These are phyloP conservation scores for Fusarium buharicum DNA, from an alignment of 2,329 filamentous ascomycete species.

Conservation along the genomic window DNA sequence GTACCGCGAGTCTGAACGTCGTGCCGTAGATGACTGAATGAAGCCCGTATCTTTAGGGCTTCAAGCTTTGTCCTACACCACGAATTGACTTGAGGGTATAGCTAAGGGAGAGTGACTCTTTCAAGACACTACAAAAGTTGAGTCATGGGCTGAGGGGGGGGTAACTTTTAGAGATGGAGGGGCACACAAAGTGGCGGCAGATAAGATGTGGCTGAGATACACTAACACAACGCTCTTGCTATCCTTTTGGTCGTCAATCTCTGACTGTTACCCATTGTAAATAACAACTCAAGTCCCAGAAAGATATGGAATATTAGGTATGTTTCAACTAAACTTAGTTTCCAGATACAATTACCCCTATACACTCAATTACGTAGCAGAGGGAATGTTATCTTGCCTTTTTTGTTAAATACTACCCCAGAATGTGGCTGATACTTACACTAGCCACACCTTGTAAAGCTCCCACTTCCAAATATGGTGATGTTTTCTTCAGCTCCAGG, in stretches of 20 bases:
- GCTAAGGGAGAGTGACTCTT: conserved; percentile 34
- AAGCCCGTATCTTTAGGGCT: conserved; percentile 53
- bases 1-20: conserved; percentile 63
- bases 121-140: conserved; percentile 38
- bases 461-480: conserved; percentile 2
- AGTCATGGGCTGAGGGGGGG: conserved; percentile 38
- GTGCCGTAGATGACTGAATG: conserved; percentile 51
- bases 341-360: no score
- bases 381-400: no score
- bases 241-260: no score
- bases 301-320: no score
- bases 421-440: conserved; percentile 4
- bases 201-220: conserved; percentile 1
- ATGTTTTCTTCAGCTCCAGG: background rate
- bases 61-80: conserved; percentile 43
- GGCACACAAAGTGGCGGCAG: conserved; percentile 11
- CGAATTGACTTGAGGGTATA: conserved; percentile 31
- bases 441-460: conserved; percentile 1
- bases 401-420: no score
- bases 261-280: no score
- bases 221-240: background rate
- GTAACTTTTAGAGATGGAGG: conserved; percentile 41
- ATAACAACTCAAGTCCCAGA: no score
- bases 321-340: no score
- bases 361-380: no score